Evolutionary conservation across 73 alveolate genomes (phyloP), one percentile per base, ranked within the genome.

Genomic region (Halteria grandinella): DNA sequence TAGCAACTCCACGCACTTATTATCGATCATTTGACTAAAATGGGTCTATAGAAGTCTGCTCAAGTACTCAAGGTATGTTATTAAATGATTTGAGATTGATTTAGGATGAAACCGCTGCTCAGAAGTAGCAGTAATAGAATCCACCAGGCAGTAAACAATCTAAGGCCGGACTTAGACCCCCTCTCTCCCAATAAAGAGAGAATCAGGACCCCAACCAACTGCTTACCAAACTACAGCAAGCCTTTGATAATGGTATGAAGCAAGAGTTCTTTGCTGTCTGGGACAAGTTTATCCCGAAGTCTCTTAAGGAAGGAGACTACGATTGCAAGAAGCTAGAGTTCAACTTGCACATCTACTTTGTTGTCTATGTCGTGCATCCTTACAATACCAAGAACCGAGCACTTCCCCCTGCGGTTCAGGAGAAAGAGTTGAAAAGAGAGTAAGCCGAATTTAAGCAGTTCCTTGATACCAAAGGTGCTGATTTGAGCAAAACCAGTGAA

Each of bases 401-500:
- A 11, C n/a, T n/a, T n/a, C n/a, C n/a, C n/a, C n/a, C n/a, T n/a
- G n/a, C n/a, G n/a, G 31, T 53, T 20, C 73, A 64, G 23, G 79
- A 73, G 47, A 73, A 80, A 77, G 75, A 53, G 32, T 62, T 77
- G 24, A 86, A 87, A 55, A 50, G 63, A 75, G 87, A 85, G 44
- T 78, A 85, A 87, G 86, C 77, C 50, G 94, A 74, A 43, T 94
- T 91, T 82, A 94, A 94, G 86, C 39, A 80, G 69, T 94, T 57
- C 80, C 83, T 94, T 51, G 96, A 89, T 53, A 71, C 91, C 18
- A 94, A 91, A 63, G 93, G 95, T 27, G 69, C 78, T 0, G 97
- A 91, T 33, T 72, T 89, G 33, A 81, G 87, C 8, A 91, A 89
- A 55, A 85, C 97, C 15, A 63, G 95, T 1, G 99, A 94, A 66